Base-by-base conservation (phyloP, 2,329 filamentous ascomycete genomes). In the Botrytis fragariae region DNA sequence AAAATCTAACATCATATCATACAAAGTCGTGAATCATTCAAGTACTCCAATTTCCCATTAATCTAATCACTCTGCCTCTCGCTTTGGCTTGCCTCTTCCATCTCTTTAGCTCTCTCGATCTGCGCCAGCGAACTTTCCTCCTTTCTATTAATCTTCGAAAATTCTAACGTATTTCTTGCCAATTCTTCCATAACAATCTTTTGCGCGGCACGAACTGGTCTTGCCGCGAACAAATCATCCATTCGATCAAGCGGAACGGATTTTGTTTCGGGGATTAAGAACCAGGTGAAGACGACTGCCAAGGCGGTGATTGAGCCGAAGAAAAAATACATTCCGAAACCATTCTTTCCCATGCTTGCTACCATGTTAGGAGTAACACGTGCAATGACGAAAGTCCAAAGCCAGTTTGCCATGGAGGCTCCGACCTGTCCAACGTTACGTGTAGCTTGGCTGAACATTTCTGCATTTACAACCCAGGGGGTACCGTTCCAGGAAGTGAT, bases 261-360 rank as follows among this genome's bases (percentile, higher is more conserved):
- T 83, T 91, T 91, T 9, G 90, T 92, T 83, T 92, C 90, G 1
- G 90, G 90, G 0, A 92, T 77, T 59, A 89, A 84, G 83, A 89
- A 90, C 79, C 84, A 91, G 45, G 90, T 86, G 76, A 90, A 92
- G 72, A 87, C 73, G 72, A 86, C 83, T 0, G 87, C 87, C 12
- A 86, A 73, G 22, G 91, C 39, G 5, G 62, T 64, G 44, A 64
- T 42, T 0, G 85, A 89, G 0, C 91, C 92, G 81, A 93, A 94
- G 62, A 79, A 78, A 71, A 79, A 79, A 72, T 77, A 79, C 69
- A 78, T 77, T 20, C 77, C 77, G 20, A 75, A 77, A 4, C 69
- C 69, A 35, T 75, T 45, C 6, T 48, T 63, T 20, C 74, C 62
- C 1, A 79, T 45, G 25, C 62, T 29, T 25, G 37, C 20, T 29